Evolutionary conservation across 805 yeast genomes (phyloP), one percentile per base, ranked within the genome.

Genomic region (Tanozyma kutaoensis): DNA sequence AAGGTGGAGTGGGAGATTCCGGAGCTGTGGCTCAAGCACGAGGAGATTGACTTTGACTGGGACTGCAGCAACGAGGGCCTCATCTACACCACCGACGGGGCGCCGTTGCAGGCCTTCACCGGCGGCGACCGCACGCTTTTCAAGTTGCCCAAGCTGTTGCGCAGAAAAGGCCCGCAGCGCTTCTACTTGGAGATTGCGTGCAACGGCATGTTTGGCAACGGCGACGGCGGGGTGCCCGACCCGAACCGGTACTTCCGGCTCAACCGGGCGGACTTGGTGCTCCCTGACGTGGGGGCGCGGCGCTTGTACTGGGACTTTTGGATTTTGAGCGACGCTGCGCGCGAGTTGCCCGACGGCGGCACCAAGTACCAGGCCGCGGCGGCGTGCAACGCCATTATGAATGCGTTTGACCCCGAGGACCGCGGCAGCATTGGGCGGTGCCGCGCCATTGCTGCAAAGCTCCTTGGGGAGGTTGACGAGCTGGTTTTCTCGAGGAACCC

Each of bases 131-230:
- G 98, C 39, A 69, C 69, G 9, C 78, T 80, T 33, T 82, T 77
- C 56, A 65, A 62, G 13, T 41, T 85, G 23, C 48, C 59, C 7
- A 48, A 50, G 5, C 69, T 76, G 63, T 59, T 57, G 36, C 38
- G 49, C 25, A 64, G 55, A 28, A 58, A 69, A 5, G 53, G 62
- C 9, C 63, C 69, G 38, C 80, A 78, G 45, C 47, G 48, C 3
- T 82, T 86, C 40, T 91, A 80, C 49, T 55, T 91, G 29, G 98
- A 88, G 49, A 75, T 84, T 45, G 80, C 91, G 9, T 88, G 95
- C 48, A 91, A 88, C 54, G 93, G 94, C 12, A 88, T 88, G 91
- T 82, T 79, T 48, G 95, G 95, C 9, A 52, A 49, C 25, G 72
- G 73, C 11, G 66, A 68, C 18, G 62, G 55, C 27, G 79, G 77